Evolutionary conservation across 257 asterid genomes (phyloP).

Genomic region (Agastache rugosa): DNA sequence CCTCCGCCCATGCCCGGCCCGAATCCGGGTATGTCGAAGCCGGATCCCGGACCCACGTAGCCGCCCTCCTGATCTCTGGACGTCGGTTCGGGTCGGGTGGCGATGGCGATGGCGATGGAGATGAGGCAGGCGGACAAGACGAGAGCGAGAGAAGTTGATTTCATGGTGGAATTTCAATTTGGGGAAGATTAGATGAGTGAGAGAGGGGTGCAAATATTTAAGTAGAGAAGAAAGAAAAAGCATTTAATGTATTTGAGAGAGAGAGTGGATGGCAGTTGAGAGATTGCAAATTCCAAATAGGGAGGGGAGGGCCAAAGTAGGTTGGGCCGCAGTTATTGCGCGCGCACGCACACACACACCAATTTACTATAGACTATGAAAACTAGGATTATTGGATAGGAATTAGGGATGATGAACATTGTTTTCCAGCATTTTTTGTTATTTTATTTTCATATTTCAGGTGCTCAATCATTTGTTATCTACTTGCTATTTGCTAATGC

Average conservation of each 20-base stretch:
- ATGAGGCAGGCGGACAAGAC: conserved; percentile 39
- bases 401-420: neutral
- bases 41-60: conserved; percentile 51
- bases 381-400: neutral
- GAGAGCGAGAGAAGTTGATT: conserved; percentile 31
- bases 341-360: conserved; percentile 2
- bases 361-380: conserved; percentile 23
- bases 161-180: conserved; percentile 41
- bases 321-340: conserved; percentile 46
- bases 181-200: neutral
- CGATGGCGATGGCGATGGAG: conserved; percentile 39
- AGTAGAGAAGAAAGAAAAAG: conserved; percentile 11
- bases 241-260: conserved; percentile 42
- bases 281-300: conserved; percentile 14
- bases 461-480: neutral
- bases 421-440: neutral
- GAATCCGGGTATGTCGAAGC: conserved; percentile 75
- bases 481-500: too few species aligned
- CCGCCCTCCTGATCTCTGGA: conserved; percentile 6
- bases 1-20: conserved; percentile 73
- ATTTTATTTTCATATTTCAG: neutral
- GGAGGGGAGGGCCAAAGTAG: conserved; percentile 25
- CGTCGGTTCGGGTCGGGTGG: conserved; percentile 41
- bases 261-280: conserved; percentile 64
- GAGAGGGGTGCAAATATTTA: conserved; percentile 6